These are phyloP conservation scores for Diaporthe vaccinii DNA, from an alignment of 2,329 filamentous ascomycete species.

Conservation along the genomic window DNA sequence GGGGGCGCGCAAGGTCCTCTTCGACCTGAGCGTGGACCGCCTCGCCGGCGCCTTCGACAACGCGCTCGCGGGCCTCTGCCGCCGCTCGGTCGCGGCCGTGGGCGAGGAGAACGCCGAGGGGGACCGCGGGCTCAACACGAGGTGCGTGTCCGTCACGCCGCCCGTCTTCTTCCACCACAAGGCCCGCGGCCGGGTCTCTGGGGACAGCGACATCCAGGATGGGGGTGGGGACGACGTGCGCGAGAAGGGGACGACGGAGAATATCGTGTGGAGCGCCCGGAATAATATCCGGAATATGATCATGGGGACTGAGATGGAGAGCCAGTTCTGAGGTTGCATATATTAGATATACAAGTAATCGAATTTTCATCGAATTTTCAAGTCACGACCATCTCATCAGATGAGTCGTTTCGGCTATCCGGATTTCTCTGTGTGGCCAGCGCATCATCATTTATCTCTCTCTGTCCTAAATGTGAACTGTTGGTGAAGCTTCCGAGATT, in stretches of 20 bases:
- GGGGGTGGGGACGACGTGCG: constrained; percentile 43
- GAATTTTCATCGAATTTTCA: background rate
- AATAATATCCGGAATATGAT: constrained; percentile 50
- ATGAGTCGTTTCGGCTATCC: background rate
- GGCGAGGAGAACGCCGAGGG: constrained; percentile 34
- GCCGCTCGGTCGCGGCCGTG: constrained; percentile 46
- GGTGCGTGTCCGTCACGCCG: constrained; percentile 52
- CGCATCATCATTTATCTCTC: background rate
- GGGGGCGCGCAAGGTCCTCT: constrained; percentile 52
- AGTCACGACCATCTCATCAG: background rate
- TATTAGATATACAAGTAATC: background rate
- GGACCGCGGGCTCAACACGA: constrained; percentile 41
- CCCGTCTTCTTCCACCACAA: constrained; percentile 53
- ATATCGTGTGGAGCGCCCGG: constrained; percentile 50
- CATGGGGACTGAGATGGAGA: constrained; percentile 45
- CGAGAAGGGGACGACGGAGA: constrained; percentile 50
- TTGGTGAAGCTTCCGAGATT: background rate
- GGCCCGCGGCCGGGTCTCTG: constrained; percentile 46
- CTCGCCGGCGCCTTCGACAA: constrained; percentile 52
- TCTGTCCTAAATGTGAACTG: background rate
- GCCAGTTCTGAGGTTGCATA: constrained; percentile 41
- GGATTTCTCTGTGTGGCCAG: background rate
- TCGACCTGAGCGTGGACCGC: constrained; percentile 52
- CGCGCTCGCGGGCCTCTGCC: constrained; percentile 54
- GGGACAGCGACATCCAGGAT: constrained; percentile 51